Evolutionary conservation across 2,329 filamentous ascomycete species (phyloP).

Genomic region (Periglandula ipomoeae): DNA sequence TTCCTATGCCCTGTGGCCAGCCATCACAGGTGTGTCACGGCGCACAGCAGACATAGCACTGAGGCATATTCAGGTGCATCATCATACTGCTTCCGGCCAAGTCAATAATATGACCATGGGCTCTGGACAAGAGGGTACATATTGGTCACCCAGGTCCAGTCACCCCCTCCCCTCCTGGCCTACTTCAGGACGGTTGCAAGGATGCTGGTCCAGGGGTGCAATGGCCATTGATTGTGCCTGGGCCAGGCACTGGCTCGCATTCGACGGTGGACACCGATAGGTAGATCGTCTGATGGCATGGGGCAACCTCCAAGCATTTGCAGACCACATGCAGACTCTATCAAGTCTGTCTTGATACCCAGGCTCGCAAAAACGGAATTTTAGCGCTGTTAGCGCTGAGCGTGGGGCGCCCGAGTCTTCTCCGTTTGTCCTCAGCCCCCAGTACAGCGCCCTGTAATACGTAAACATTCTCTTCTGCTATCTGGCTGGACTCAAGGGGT

Average conservation of each 20-base stretch:
- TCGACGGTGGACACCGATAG: not conserved
- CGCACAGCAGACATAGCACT: conserved; percentile 1
- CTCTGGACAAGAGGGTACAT: not conserved
- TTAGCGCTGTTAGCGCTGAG: not conserved
- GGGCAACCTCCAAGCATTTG: not conserved
- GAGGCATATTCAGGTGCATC: conserved; percentile 4
- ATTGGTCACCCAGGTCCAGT: not conserved
- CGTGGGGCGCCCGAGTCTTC: not conserved
- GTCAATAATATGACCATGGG: not conserved
- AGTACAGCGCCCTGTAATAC: too few species aligned
- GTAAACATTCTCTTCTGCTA: too few species aligned
- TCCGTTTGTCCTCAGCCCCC: not conserved
- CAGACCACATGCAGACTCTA: too few species aligned
- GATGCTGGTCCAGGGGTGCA: not conserved
- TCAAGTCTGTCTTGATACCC: not conserved
- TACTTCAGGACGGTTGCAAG: not conserved
- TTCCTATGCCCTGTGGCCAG: not conserved
- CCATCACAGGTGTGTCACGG: conserved; percentile 2
- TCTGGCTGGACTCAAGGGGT: not conserved
- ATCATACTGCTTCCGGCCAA: not conserved
- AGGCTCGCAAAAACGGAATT: not conserved
- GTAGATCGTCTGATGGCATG: not conserved
- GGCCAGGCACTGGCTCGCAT: not conserved
- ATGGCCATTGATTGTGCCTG: too few species aligned
- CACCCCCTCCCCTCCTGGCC: not conserved